Conservation (phyloP, 192 early-diverging fungal genomes). For the Backusella liffmaniae region DNA sequence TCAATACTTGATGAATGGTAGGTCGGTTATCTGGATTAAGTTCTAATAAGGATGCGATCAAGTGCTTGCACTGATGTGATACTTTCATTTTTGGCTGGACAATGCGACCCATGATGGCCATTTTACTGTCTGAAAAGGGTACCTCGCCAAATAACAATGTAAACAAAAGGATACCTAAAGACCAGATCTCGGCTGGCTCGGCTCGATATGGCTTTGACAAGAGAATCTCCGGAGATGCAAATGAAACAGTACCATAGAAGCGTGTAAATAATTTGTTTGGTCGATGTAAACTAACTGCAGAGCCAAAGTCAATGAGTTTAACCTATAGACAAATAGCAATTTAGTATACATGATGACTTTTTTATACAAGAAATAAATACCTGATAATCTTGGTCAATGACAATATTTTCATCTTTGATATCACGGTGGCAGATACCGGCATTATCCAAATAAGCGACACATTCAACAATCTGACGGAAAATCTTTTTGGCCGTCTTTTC, state of each 20-base stretch:
- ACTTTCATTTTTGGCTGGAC: constrained; percentile 35
- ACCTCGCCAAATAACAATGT: constrained; percentile 56
- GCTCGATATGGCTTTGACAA: constrained; percentile 57
- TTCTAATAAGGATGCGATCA: constrained; percentile 61
- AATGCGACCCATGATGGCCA: constrained; percentile 39
- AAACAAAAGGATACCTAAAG: constrained; percentile 65
- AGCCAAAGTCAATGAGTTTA: constrained; percentile 70
- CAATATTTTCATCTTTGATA: constrained; percentile 77
- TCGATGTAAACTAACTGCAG: constrained; percentile 38
- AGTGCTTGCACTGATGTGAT: constrained; percentile 49
- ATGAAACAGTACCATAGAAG: constrained; percentile 54
- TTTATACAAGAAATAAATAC: constrained; percentile 15
- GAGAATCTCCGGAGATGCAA: constrained; percentile 68
- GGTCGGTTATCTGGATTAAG: constrained; percentile 51
- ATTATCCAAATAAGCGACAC: constrained; percentile 63
- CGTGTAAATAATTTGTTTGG: constrained; percentile 27
- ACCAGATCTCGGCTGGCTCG: constrained; percentile 70
- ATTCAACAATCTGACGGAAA: constrained; percentile 67
- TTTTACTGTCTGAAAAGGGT: constrained; percentile 51
- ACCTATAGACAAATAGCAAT: constrained; percentile 27
- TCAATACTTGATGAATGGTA: constrained; percentile 49
- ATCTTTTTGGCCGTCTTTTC: constrained; percentile 64
- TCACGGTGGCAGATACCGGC: constrained; percentile 74
- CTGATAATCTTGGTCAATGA: constrained; percentile 37
- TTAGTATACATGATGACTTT: neutral